Percentiles rank a stretch among this genome's conserved stretches.
These are phyloP conservation scores for Olyra latifolia DNA, from an alignment of 176 grass and related monocot genomes.

Conservation along the genomic window DNA sequence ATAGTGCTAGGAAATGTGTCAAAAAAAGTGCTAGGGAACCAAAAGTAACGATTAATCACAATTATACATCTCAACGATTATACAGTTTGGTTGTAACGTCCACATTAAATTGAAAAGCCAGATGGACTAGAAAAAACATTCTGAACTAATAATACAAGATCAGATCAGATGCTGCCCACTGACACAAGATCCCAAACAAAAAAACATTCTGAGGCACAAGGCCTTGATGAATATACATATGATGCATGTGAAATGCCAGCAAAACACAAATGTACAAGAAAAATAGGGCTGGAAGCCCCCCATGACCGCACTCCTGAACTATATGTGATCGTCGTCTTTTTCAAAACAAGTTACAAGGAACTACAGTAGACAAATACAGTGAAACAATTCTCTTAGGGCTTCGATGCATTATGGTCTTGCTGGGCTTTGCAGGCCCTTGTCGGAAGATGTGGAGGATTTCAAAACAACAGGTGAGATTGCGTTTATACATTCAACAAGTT, in stretches of 20 bases:
- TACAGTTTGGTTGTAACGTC: not conserved
- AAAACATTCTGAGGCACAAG: slow-evolving; percentile 9
- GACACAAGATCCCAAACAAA: slow-evolving; percentile 12
- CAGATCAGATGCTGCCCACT: not conserved
- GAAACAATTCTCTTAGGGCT: slow-evolving; percentile 29
- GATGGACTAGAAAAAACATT: slow-evolving; percentile 18
- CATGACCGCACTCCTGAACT: not conserved
- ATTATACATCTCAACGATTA: slow-evolving; percentile 6
- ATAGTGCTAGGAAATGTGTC: not conserved
- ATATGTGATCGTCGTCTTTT: not conserved
- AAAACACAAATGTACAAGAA: slow-evolving; percentile 49
- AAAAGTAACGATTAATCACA: slow-evolving; percentile 28
- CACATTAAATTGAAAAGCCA: slow-evolving; percentile 23
- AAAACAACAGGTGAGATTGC: slow-evolving; percentile 19
- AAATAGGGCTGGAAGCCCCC: not conserved
- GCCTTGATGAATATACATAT: slow-evolving; percentile 35
- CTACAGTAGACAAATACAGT: slow-evolving; percentile 37
- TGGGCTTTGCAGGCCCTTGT: slow-evolving; percentile 6
- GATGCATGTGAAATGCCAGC: not conserved
- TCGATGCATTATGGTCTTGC: not conserved
- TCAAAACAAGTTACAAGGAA: slow-evolving; percentile 22
- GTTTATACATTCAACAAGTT: not conserved
- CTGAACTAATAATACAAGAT: slow-evolving; percentile 30
- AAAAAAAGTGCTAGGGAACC: not conserved
- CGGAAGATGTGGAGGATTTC: slow-evolving; percentile 10